Evolutionary conservation across 2,329 filamentous ascomycete species (phyloP).

Genomic region (Colletotrichum australisinense): DNA sequence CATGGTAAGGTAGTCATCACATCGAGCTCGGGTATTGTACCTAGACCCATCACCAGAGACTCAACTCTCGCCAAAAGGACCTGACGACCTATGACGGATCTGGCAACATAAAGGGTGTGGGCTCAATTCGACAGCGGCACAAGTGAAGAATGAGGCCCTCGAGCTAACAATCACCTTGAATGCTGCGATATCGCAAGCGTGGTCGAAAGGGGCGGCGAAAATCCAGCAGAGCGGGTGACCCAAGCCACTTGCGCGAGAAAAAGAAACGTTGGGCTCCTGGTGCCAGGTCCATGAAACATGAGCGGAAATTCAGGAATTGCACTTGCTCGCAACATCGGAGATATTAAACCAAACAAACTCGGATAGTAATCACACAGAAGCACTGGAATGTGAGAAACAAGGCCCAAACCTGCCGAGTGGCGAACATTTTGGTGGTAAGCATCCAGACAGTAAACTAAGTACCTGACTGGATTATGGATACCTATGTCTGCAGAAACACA

Average conservation of each 20-base stretch:
- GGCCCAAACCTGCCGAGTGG: neutral
- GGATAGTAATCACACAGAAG: neutral
- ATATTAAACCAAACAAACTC: neutral
- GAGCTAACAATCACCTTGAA: neutral
- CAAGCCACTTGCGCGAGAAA: conserved; percentile 21
- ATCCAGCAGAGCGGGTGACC: conserved; percentile 17
- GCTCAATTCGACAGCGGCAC: neutral
- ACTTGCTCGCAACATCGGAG: neutral
- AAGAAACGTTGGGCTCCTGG: conserved; percentile 3
- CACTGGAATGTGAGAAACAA: neutral
- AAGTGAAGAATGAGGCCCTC: neutral
- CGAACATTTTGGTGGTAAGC: neutral
- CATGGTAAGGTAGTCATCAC: neutral
- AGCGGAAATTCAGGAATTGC: neutral
- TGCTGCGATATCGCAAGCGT: neutral
- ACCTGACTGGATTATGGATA: neutral
- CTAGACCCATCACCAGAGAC: neutral
- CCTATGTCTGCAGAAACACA: neutral
- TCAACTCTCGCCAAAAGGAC: too few species aligned
- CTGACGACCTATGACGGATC: neutral
- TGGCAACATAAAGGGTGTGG: neutral
- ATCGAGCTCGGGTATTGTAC: neutral
- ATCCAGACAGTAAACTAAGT: neutral
- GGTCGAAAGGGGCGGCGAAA: neutral
- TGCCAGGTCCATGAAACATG: neutral